Evolutionary conservation across 176 grass and related monocot species (phyloP).

Genomic region (Triticum dicoccoides): DNA sequence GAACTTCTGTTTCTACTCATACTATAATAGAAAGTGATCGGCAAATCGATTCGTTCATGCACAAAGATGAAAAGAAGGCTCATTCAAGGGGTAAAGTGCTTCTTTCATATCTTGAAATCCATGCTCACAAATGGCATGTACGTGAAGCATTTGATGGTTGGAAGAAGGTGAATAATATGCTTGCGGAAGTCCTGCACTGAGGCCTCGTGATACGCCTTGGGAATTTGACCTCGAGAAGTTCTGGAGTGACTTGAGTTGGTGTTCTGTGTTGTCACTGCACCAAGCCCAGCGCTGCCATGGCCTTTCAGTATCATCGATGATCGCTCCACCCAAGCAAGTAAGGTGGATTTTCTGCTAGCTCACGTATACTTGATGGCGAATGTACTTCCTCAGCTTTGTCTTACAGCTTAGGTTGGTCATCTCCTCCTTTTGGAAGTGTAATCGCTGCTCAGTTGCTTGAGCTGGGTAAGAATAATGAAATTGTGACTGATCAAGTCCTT

Average conservation of each 20-base stretch:
- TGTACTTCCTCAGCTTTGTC: constrained; percentile 87
- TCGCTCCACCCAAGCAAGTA: constrained; percentile 88
- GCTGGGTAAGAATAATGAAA: constrained; percentile 59
- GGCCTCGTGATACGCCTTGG: constrained; percentile 44
- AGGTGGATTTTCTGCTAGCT: constrained; percentile 97
- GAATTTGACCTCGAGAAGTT: constrained; percentile 18
- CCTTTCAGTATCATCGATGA: constrained; percentile 75
- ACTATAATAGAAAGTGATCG: constrained; percentile 78
- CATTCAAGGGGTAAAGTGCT: constrained; percentile 80
- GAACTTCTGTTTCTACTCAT: constrained; percentile 67
- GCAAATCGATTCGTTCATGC: constrained; percentile 74
- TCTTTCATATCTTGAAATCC: constrained; percentile 91
- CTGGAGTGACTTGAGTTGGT: constrained; percentile 63
- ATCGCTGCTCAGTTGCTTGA: constrained; percentile 97
- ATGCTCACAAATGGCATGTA: constrained; percentile 80
- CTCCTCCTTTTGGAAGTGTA: constrained; percentile 82
- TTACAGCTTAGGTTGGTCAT: constrained; percentile 74
- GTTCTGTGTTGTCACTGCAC: constrained; percentile 54
- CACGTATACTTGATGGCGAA: constrained; percentile 90
- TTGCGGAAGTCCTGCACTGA: constrained; percentile 64
- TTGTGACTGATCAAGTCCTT: constrained; percentile 76
- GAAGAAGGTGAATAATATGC: constrained; percentile 69
- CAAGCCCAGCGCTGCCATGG: constrained; percentile 81
- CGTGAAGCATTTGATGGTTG: constrained; percentile 49
- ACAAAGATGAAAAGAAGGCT: constrained; percentile 82